Conservation (phyloP, 495 filamentous ascomycete genomes). For the Evernia prunastri region DNA sequence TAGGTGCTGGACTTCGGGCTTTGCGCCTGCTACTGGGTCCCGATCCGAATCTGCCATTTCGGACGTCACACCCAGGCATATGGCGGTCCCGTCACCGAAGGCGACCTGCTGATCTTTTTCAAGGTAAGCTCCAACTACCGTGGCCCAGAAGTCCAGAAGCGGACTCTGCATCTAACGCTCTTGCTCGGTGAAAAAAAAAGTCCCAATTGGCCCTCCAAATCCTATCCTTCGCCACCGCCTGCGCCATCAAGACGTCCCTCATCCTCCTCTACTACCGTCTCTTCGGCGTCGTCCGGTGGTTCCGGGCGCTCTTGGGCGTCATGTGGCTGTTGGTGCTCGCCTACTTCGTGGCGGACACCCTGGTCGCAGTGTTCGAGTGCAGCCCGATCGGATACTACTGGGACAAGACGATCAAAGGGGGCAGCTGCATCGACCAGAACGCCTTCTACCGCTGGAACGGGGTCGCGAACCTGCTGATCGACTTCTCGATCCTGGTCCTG, state of each 20-base stretch:
- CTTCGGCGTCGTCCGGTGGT: slow-evolving; percentile 36
- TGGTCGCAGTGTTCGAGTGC: slow-evolving; percentile 41
- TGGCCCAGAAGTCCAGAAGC: neutral
- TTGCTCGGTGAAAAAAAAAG: slow-evolving; percentile 26
- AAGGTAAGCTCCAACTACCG: slow-evolving; percentile 31
- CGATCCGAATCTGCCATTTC: slow-evolving; percentile 9
- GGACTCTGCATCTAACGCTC: neutral
- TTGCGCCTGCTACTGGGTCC: slow-evolving; percentile 16
- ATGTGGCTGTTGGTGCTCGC: slow-evolving; percentile 34
- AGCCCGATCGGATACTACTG: slow-evolving; percentile 38
- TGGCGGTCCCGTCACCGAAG: slow-evolving; percentile 20
- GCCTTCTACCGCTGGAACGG: slow-evolving; percentile 41
- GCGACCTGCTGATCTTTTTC: slow-evolving; percentile 35
- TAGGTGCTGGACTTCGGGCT: slow-evolving; percentile 21
- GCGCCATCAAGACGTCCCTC: slow-evolving; percentile 41
- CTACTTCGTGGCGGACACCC: slow-evolving; percentile 36
- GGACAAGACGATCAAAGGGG: slow-evolving; percentile 32
- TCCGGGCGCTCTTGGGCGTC: slow-evolving; percentile 31
- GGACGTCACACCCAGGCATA: slow-evolving; percentile 16
- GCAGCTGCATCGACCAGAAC: slow-evolving; percentile 36
- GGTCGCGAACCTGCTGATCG: slow-evolving; percentile 40
- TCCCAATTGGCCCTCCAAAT: slow-evolving; percentile 43
- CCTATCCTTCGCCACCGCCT: slow-evolving; percentile 39
- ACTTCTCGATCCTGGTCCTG: slow-evolving; percentile 40
- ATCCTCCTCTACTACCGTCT: slow-evolving; percentile 45